These are phyloP conservation scores for Geotrichum carabidarum DNA, from an alignment of 1,139 yeast species.

Conservation along the genomic window DNA sequence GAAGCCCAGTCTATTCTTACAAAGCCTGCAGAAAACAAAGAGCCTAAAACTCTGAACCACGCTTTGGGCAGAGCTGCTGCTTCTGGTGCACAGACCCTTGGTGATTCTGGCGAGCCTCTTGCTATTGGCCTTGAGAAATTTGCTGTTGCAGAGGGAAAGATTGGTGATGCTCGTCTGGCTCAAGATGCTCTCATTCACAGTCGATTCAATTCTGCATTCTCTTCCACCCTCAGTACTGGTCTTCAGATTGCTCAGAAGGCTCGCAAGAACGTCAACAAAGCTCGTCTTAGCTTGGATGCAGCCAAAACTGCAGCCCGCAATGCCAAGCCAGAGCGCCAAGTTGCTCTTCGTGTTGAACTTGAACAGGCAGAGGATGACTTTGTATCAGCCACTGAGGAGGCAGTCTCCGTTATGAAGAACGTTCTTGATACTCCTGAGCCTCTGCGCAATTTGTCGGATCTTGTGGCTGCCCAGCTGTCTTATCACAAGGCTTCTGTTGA, in stretches of 20 bases:
- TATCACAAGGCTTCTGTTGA: constrained; percentile 76
- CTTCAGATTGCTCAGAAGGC: constrained; percentile 64
- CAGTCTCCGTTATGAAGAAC: constrained; percentile 77
- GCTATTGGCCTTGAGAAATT: constrained; percentile 48
- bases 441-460: constrained; percentile 61
- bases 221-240: constrained; percentile 58
- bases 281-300: constrained; percentile 74
- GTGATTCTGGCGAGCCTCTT: constrained; percentile 40
- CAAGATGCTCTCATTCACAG: constrained; percentile 72
- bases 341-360: constrained; percentile 68
- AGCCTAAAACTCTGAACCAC: constrained; percentile 81
- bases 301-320: constrained; percentile 65
- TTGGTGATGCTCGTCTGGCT: constrained; percentile 78
- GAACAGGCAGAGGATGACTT: constrained; percentile 87
- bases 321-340: constrained; percentile 70
- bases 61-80: constrained; percentile 77
- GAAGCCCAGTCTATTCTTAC: constrained; percentile 75
- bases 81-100: constrained; percentile 44
- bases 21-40: constrained; percentile 51
- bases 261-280: constrained; percentile 71
- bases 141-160: constrained; percentile 55
- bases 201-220: constrained; percentile 65
- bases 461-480: constrained; percentile 75
- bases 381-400: constrained; percentile 87
- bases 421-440: constrained; percentile 73